Base-by-base conservation (phyloP, 2,329 filamentous ascomycete genomes). In the Microsporum canis region DNA sequence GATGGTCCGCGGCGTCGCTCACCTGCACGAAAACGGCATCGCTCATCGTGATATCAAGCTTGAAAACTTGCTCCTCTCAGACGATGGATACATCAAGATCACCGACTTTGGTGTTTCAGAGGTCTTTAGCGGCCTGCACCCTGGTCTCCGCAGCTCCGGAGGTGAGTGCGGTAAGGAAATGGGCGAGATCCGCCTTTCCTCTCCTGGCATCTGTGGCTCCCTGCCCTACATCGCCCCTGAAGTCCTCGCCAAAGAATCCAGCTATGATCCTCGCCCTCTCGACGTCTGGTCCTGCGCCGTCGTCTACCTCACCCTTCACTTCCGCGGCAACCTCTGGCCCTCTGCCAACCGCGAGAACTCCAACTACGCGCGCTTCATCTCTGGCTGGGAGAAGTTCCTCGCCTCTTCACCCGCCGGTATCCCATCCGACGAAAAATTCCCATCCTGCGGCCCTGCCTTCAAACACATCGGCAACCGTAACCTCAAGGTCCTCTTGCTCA, bases 41-140 rank as follows among this genome's bases (percentile, higher is more conserved):
- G 91, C 90, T 1, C 91, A 95, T 74, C 87, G 91, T 57, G 91
- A 96, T 67, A 88, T 95, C 76, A 95, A 96, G 75, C 81, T 91
- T 8, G 91, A 95, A 72, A 95, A 96, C 68, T 77, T 95, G 29
- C 80, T 95, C 36, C 81, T 96, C 63, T 88, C 85, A 55, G 85
- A 84, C 67, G 84, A 90, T 62, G 89, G 89, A 70, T 87, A 89
- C 71, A 79, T 95, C 61, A 95, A 95, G 76, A 91, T 96, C 63
- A 91, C 89, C 57, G 91, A 96, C 72, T 95, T 96, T 75, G 91
- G 91, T 59, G 88, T 92, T 12, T 91, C 89, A 0, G 89, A 94
- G 71, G 88, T 95, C 17, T 95, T 95, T 70, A 84, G 81, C 60
- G 90, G 89, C 43, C 85, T 86, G 58, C 89, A 95, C 72, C 90